Base-by-base conservation (phyloP, 257 asterid species). In the Solanum paucissectum region DNA sequence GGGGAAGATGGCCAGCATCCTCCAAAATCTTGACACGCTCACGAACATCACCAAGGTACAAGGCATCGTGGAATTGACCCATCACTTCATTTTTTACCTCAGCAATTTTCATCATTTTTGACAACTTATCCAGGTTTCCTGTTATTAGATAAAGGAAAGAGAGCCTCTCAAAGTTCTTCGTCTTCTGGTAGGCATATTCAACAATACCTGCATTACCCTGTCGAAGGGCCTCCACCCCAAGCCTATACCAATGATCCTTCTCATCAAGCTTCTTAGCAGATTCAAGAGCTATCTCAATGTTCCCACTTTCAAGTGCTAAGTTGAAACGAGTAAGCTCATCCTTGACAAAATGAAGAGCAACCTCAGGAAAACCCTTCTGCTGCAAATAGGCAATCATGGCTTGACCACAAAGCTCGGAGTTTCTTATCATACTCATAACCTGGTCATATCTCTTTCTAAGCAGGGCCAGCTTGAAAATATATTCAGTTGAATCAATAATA, bases 301-400 rank as follows among this genome's bases (percentile, higher is more conserved):
- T 96, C 83, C 99, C 99, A 52, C 98, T 94, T 88, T 95, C 98
- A 66, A 96, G 95, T 86, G 99, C 99, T 79, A 97, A 91, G 92
- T 94, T 94, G 92, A 97, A 97, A 77, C 99, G 95, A 69, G 94
- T 94, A 62, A 94, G 92, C 91, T 96, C 99, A 83, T 97, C 99
- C 93, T 97, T 97, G 87, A 97, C 99, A 82, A 97, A 97, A 95
- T 96, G 94, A 87, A 97, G 93, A 84, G 99, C 99, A 83, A 97
- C 98, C 92, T 96, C 99, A 9, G 99, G 99, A 87, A 97, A 97
- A 83, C 99, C 99, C 92, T 97, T 96, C 93, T 97, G 99, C 93
- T 97, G 99, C 83, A 97, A 91, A 90, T 97, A 97, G 4, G 99
- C 98, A 88, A 97, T 96, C 99, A 97, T 96, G 89, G 99, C 98